Base-by-base conservation (phyloP, 495 filamentous ascomycete species). In the Halenospora varia region DNA sequence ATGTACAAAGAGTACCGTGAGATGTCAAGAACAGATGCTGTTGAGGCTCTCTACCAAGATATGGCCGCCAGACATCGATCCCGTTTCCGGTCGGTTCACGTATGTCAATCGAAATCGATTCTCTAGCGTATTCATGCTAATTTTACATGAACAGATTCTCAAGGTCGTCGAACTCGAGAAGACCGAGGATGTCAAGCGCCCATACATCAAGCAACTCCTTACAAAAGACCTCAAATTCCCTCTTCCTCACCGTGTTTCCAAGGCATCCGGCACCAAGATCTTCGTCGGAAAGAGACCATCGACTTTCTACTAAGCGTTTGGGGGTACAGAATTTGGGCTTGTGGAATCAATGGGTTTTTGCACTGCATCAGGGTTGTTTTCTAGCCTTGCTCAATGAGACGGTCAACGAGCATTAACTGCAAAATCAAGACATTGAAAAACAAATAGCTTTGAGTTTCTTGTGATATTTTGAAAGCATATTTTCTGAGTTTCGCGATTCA, bases 1-100 rank as follows among this genome's bases (percentile, higher is more conserved):
- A 98, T 98, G 94, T 98, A 98, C 90, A 97, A 97, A 84, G 94
- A 98, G 83, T 97, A 97, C 86, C 88, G 94, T 73, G 94, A 97
- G 84, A 89, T 96, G 82, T 92, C 89, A 71, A 84, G 94, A 75
- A 88, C 85, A 62, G 93, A 91, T 60, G 94, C 94, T 61, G 94
- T 98, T 61, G 90, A 97, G 78, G 81, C 92, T 64, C 86, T 98
- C 73, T 98, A 98, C 85, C 89, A 96, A 80, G 94, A 98, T 77
- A 97, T 98, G 95, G 89, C 94, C 70, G 92, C 95, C 73, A 88
- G 95, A 70, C 94, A 98, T 82, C 89, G 94, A 75, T 85, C 94
- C 67, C 90, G 94, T 66, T 98, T 97, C 82, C 85, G 95, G 75
- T 96, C 91, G 55, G 88, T 98, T 73, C 90, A 96, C 84, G 93